phyloP scores from a whole-genome alignment of 2,329 filamentous ascomycete species.

The Penicillium brevicompactum region DNA sequence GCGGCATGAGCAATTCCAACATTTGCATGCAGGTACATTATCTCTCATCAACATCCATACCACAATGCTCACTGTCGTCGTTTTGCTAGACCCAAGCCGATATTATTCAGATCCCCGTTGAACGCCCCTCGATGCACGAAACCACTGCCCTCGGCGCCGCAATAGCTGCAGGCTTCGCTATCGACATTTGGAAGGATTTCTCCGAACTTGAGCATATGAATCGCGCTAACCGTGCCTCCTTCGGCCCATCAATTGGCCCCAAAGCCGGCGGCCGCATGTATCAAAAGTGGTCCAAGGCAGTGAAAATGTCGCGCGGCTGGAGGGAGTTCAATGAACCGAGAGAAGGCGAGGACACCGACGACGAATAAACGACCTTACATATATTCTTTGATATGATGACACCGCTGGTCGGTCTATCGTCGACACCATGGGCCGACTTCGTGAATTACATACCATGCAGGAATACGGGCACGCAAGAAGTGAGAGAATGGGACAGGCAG shows the following conservation, averaged over 20 bases:
- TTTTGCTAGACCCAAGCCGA: constrained; percentile 69
- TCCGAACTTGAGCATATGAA: constrained; percentile 75
- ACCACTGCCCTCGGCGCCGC: constrained; percentile 87
- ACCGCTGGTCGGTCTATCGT: not conserved
- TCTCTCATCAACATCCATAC: not conserved
- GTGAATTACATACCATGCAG: constrained; percentile 1
- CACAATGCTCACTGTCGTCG: too few species aligned
- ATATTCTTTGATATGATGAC: constrained; percentile 9
- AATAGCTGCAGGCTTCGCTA: constrained; percentile 82
- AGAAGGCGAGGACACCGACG: constrained; percentile 12
- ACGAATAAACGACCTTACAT: constrained; percentile 20
- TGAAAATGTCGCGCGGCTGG: constrained; percentile 79
- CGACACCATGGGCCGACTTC: not conserved
- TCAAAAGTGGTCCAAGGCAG: constrained; percentile 72
- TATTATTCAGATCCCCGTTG: constrained; percentile 79
- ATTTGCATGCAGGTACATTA: constrained; percentile 74
- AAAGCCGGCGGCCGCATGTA: constrained; percentile 66
- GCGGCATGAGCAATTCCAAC: constrained; percentile 85
- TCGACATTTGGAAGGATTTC: constrained; percentile 75
- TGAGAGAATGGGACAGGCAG: too few species aligned
- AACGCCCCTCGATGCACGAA: constrained; percentile 85
- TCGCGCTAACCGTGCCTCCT: constrained; percentile 67
- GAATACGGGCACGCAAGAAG: not conserved
- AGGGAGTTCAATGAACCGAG: constrained; percentile 31
- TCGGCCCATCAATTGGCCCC: constrained; percentile 65